Evolutionary conservation across 805 yeast genomes (phyloP), one percentile per base, ranked within the genome.

Genomic region (Saccharomycopsis schoenii): DNA sequence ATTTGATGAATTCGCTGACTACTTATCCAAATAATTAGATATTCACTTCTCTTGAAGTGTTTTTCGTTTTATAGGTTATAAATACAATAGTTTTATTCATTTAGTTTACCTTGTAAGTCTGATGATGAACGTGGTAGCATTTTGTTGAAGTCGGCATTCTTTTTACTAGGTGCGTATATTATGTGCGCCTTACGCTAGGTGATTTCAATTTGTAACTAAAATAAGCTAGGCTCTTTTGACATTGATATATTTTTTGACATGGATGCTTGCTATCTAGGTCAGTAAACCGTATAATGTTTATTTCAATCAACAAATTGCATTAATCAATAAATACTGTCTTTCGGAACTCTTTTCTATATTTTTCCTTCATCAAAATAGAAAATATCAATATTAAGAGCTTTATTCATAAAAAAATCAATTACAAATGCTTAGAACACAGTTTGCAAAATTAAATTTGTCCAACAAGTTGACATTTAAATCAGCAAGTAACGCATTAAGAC

Each of bases 1-100:
- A 78, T 83, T 94, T 79, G 99, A 94, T 76, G 84, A 87, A 75
- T 92, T 86, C 85, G 85, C 93, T 74, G 93, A 87, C 50, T 56
- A 56, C 56, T 63, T 63, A 58, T 57, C 62, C 10, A 57, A 60
- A 60, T 60, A 60, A 58, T 37, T 19, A 25, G 55, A n/a, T 42
- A 10, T 42, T 47, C 6, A 15, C 21, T 47, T 47, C n/a, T 47
- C 34, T 24, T 21, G 29, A 21, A 47, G 34, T 47, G 10, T 9
- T 47, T 47, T 21, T 21, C 29, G 15, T 21, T 47, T 47, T 47
- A 47, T 47, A 47, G 52, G 52, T 47, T 47, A 21, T 47, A 12
- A 47, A 47, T 47, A 47, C 34, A 47, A 11, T 21, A 47, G 52
- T 47, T 47, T 12, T 10, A 15, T 21, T 47, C n/a, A 19, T 21